phyloP scores from a whole-genome alignment of 768 basidiomycete species.

The Tremella fuciformis region DNA sequence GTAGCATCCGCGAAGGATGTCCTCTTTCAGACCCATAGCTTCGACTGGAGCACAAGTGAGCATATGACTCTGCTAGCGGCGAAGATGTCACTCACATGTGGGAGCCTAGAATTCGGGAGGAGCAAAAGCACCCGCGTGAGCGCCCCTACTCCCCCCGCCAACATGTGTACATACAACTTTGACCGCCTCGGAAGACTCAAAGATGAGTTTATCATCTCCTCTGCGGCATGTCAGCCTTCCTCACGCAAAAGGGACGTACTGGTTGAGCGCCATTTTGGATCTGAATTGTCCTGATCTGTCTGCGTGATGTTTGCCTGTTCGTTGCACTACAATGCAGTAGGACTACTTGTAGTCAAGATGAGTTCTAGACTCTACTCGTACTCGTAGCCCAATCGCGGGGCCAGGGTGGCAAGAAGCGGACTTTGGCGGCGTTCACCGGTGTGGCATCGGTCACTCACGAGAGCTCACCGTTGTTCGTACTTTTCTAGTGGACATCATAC shows the following conservation, averaged over 20 bases:
- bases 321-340: too few relatives aligned
- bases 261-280: slow-evolving; percentile 19
- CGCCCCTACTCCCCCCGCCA: slow-evolving; percentile 48
- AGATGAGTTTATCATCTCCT: slow-evolving; percentile 84
- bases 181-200: slow-evolving; percentile 78
- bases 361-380: too few relatives aligned
- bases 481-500: background rate
- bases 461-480: too few relatives aligned
- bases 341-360: too few relatives aligned
- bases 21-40: slow-evolving; percentile 52
- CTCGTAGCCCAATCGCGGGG: too few relatives aligned
- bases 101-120: slow-evolving; percentile 51
- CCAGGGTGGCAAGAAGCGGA: too few relatives aligned
- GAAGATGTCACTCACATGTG: slow-evolving; percentile 46
- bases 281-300: background rate
- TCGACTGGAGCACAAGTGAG: slow-evolving; percentile 45
- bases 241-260: slow-evolving; percentile 5
- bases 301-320: background rate
- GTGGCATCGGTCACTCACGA: too few relatives aligned
- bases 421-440: too few relatives aligned
- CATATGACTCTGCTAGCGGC: slow-evolving; percentile 2
- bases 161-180: slow-evolving; percentile 57
- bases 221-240: slow-evolving; percentile 58
- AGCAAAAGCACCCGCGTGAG: slow-evolving; percentile 47
- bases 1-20: slow-evolving; percentile 52